Evolutionary conservation across 1,284 basidiomycete genomes (phyloP), one percentile per base, ranked within the genome.

Genomic region (Stygiomarasmius scandens): DNA sequence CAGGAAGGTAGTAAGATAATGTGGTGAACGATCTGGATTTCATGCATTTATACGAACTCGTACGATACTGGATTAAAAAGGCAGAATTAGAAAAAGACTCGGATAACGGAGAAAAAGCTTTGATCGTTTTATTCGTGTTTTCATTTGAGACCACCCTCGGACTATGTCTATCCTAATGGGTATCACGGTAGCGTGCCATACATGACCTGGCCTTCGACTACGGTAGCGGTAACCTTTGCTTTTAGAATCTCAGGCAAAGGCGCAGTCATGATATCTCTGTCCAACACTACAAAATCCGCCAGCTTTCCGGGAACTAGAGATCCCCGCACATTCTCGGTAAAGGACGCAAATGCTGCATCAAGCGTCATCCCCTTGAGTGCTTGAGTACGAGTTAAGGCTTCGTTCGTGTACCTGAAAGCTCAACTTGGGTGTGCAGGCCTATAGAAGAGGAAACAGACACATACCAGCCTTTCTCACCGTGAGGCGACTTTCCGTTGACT

Each of bases 271-370:
- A 96, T 88, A 73, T 96, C 84, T 43, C 82, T 80, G 66, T 94
- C 86, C 55, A 95, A 78, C 5, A 96, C 74, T 22, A 95, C 90
- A 61, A 92, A 93, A 69, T 97, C 95, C 4, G 94, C 95, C 62
- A 86, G 84, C 71, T 93, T 93, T 2, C 93, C 92, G 0, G 78
- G 70, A 1, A 73, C 75, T 43, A 97, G 77, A 0, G 86, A 90
- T 0, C 90, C 93, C 0, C 89, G 74, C 9, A 78, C 74, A 20
- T 84, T 71, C 64, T 95, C 92, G 1, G 86, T 77, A 68, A 96
- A 95, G 0, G 91, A 85, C 0, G 95, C 94, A 66, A 91, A 95
- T 0, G 95, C 94, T 0, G 92, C 84, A 61, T 93, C 91, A 22
- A 88, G 74, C 0, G 96, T 97, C 86, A 96, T 93, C 5, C 93